phyloP scores from a whole-genome alignment of 345 rosid genomes.

The Eutrema yunnanense region DNA sequence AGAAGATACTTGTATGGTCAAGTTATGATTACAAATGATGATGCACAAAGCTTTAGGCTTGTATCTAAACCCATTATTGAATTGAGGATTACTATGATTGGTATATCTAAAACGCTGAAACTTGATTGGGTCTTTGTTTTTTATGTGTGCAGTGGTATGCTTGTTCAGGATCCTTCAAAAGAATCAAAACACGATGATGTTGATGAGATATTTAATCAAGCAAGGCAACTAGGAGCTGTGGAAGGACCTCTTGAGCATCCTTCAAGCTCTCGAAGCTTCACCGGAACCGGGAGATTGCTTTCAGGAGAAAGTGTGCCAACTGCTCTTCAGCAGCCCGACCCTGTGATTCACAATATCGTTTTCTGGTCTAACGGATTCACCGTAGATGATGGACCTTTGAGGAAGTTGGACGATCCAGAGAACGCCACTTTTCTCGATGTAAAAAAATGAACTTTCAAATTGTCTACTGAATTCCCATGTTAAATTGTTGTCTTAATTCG shows the following conservation, averaged over 20 bases:
- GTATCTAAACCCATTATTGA: background rate
- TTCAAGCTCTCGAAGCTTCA: conserved; percentile 75
- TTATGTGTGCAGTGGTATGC: conserved; percentile 69
- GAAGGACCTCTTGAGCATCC: conserved; percentile 77
- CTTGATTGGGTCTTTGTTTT: conserved; percentile 1
- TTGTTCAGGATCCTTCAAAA: conserved; percentile 86
- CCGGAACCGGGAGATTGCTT: conserved; percentile 80
- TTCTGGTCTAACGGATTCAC: conserved; percentile 95
- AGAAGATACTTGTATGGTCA: too few relatives aligned
- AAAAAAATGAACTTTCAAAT: background rate
- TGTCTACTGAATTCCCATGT: too few relatives aligned
- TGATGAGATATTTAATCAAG: conserved; percentile 88
- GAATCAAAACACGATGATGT: conserved; percentile 49
- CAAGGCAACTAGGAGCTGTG: conserved; percentile 82
- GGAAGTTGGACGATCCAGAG: conserved; percentile 93
- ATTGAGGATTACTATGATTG: background rate
- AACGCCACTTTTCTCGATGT: conserved; percentile 92
- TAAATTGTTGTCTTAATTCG: background rate
- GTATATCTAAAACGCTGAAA: background rate
- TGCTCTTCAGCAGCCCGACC: conserved; percentile 74
- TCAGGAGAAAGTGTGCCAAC: conserved; percentile 76
- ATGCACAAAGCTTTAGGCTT: background rate
- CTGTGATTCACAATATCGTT: conserved; percentile 64
- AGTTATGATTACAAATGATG: background rate
- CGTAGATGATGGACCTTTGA: conserved; percentile 78